These are phyloP conservation scores for Ceratobasidium theobromae DNA, from an alignment of 1,284 basidiomycete species.

Conservation along the genomic window DNA sequence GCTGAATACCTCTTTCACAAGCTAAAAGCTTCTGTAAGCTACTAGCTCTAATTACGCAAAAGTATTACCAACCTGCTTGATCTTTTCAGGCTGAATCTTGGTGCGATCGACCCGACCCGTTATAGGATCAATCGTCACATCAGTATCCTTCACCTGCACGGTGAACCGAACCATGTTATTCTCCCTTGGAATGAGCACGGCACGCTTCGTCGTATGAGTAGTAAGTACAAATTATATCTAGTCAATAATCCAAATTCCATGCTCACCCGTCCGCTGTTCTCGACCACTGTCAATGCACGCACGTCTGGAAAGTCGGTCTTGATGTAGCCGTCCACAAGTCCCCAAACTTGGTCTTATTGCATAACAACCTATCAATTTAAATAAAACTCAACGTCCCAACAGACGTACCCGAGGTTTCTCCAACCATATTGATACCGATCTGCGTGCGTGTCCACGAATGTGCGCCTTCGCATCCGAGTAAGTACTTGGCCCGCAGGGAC, in stretches of 20 bases:
- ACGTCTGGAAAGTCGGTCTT: conserved; percentile 83
- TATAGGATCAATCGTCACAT: conserved; percentile 37
- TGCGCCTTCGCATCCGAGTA: conserved; percentile 67
- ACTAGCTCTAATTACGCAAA: not conserved
- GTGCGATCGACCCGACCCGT: conserved; percentile 18
- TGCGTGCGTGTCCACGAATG: conserved; percentile 79
- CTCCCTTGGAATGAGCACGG: conserved; percentile 5
- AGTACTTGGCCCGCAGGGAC: conserved; percentile 58
- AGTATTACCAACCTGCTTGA: conserved; percentile 9
- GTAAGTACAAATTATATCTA: not conserved
- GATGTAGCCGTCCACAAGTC: conserved; percentile 69
- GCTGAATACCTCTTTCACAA: conserved; percentile 53
- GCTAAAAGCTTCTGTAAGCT: not conserved
- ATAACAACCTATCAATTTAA: not conserved
- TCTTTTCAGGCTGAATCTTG: not conserved
- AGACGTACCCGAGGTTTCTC: conserved; percentile 62
- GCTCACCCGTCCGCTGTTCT: conserved; percentile 27
- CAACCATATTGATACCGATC: conserved; percentile 69
- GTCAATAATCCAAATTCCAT: not conserved
- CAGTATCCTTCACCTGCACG: not conserved
- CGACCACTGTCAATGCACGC: conserved; percentile 44
- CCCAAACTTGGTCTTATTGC: conserved; percentile 67
- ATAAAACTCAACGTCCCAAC: conserved; percentile 12
- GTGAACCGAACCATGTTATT: conserved; percentile 23
- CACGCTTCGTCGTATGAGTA: not conserved